A percentile compares a stretch with the other conserved stretches of the same genome.
These are phyloP conservation scores for Candida multigemmis DNA, from an alignment of 805 yeast species.

Conservation along the genomic window DNA sequence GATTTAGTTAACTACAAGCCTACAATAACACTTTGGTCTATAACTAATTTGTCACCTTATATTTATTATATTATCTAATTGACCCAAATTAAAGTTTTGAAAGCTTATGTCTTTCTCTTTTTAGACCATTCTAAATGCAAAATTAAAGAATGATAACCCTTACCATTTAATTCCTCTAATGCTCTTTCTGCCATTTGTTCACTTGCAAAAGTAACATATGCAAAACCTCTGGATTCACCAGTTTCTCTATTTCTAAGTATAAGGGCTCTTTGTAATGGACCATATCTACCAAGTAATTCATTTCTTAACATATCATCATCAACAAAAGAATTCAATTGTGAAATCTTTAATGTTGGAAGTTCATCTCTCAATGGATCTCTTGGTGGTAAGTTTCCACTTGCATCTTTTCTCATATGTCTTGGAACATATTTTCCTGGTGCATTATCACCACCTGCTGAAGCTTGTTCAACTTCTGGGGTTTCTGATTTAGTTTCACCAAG, in stretches of 20 bases:
- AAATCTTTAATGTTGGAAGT: constrained; percentile 76
- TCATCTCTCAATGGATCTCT: constrained; percentile 60
- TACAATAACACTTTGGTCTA: too few species aligned
- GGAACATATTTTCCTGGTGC: constrained; percentile 31
- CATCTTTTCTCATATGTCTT: constrained; percentile 37
- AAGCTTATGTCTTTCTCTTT: constrained; percentile 31
- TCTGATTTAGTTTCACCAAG: constrained; percentile 40
- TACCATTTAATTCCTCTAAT: constrained; percentile 69
- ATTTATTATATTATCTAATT: too few species aligned
- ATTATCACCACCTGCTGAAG: constrained; percentile 11
- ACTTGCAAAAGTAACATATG: constrained; percentile 76
- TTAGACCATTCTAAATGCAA: constrained; percentile 40
- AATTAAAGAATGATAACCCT: constrained; percentile 87
- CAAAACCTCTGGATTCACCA: constrained; percentile 91
- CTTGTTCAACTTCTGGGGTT: constrained; percentile 26
- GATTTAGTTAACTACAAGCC: too few species aligned
- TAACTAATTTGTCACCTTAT: too few species aligned
- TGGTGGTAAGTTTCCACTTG: constrained; percentile 30
- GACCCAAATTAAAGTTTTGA: too few species aligned
- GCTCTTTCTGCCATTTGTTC: constrained; percentile 70
- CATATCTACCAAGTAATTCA: constrained; percentile 62
- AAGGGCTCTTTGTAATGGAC: constrained; percentile 63
- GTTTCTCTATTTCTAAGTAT: constrained; percentile 89
- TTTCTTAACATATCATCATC: constrained; percentile 72
- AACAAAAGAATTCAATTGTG: constrained; percentile 82